These are phyloP conservation scores for Oryza longistaminata DNA, from an alignment of 176 grass and related monocot species.

Conservation along the genomic window DNA sequence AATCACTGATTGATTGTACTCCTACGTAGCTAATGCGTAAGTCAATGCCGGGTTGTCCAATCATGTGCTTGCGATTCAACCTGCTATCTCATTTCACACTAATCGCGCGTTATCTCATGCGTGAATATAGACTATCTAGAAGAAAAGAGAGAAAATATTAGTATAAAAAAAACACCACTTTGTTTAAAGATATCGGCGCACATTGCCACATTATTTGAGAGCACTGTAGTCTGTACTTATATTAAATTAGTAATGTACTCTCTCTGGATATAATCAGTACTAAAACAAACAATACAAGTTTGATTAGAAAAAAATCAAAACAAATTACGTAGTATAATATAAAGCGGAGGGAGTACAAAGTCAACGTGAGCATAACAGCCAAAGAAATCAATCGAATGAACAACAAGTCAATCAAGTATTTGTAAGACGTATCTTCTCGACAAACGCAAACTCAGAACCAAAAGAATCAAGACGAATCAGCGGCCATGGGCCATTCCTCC, in stretches of 20 bases:
- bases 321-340: too few species aligned
- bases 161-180: neutral
- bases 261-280: neutral
- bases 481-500: too few species aligned
- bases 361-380: too few species aligned
- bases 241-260: neutral
- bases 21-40: neutral
- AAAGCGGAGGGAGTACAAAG: too few species aligned
- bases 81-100: neutral
- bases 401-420: too few species aligned
- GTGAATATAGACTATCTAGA: neutral
- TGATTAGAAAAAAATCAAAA: too few species aligned
- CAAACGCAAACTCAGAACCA: too few species aligned
- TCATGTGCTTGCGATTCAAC: conserved; percentile 8
- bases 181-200: neutral
- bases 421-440: too few species aligned
- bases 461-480: too few species aligned
- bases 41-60: neutral
- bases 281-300: neutral
- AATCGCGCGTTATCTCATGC: neutral
- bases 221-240: neutral
- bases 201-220: neutral
- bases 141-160: neutral
- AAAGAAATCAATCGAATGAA: too few species aligned
- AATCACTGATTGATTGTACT: neutral